A percentile compares a stretch with the other conserved stretches of the same genome.
Evolutionary conservation across 2,329 filamentous ascomycete species (phyloP).

Genomic region (Aureobasidium sp.): DNA sequence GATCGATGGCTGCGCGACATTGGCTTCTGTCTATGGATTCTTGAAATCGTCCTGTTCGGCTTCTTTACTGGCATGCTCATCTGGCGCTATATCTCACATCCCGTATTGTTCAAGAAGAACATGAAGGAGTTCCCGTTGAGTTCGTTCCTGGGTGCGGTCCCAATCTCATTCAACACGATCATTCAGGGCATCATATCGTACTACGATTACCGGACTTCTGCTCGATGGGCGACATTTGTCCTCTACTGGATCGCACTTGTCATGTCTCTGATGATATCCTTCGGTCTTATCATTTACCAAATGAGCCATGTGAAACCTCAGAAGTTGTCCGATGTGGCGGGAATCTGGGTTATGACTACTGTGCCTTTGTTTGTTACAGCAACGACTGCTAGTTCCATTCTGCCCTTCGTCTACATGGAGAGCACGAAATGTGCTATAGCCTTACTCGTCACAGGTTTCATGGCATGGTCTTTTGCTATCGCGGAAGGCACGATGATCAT

Average conservation of each 20-base stretch:
- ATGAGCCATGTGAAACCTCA: constrained; percentile 17
- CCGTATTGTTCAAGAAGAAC: constrained; percentile 18
- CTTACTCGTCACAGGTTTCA: constrained; percentile 8
- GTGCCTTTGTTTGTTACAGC: constrained; percentile 8
- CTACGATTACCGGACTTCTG: constrained; percentile 20
- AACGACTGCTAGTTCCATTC: neutral
- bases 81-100: constrained; percentile 19
- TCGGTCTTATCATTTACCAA: constrained; percentile 20
- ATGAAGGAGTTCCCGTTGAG: constrained; percentile 22
- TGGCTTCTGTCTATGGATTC: constrained; percentile 23
- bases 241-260: constrained; percentile 23
- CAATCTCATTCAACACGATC: constrained; percentile 22
- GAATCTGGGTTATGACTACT: constrained; percentile 18
- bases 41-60: constrained; percentile 22
- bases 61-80: constrained; percentile 20
- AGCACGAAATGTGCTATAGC: constrained; percentile 15
- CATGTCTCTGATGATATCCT: constrained; percentile 15
- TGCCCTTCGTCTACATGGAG: constrained; percentile 1
- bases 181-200: constrained; percentile 22
- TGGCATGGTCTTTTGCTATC: constrained; percentile 13
- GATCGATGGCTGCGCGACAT: constrained; percentile 19
- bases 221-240: constrained; percentile 20
- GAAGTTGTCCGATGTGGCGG: constrained; percentile 20
- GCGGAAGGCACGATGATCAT: constrained; percentile 9
- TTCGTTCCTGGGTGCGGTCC: constrained; percentile 22